A percentile compares a stretch with the other conserved stretches of the same genome.
Conservation (phyloP, 2,329 filamentous ascomycete genomes). For the Drechslerella coelobrocha region DNA sequence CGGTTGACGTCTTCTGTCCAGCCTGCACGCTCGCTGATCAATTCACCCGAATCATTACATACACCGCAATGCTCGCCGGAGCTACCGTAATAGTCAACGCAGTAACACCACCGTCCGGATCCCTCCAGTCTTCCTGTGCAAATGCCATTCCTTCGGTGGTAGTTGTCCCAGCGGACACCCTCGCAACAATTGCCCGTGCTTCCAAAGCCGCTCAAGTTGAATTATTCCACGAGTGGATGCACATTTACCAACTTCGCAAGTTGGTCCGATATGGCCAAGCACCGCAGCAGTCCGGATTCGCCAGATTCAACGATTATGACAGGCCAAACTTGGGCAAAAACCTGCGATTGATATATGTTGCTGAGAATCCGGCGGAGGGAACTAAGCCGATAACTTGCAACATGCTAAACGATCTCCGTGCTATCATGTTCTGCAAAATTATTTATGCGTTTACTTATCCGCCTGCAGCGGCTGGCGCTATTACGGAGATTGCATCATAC, state of each 20-base stretch:
- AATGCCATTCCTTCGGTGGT: conserved; percentile 82
- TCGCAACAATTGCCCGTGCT: conserved; percentile 71
- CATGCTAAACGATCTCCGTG: conserved; percentile 78
- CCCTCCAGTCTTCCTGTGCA: conserved; percentile 75
- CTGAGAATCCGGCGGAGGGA: conserved; percentile 71
- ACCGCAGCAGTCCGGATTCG: conserved; percentile 70
- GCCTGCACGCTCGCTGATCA: conserved; percentile 80
- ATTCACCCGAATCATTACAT: conserved; percentile 78
- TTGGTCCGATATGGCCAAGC: conserved; percentile 76
- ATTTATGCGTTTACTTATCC: conserved; percentile 84
- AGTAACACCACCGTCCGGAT: conserved; percentile 74
- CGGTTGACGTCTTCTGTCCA: conserved; percentile 81
- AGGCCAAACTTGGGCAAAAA: conserved; percentile 72
- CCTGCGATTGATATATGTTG: conserved; percentile 80
- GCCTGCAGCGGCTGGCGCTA: conserved; percentile 78
- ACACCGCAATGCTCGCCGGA: conserved; percentile 84
- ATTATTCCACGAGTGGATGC: conserved; percentile 70
- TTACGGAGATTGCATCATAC: conserved; percentile 85
- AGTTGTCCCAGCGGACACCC: conserved; percentile 75
- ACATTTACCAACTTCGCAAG: conserved; percentile 73
- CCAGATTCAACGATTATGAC: conserved; percentile 67
- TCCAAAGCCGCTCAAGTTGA: conserved; percentile 68
- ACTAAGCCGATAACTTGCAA: conserved; percentile 71
- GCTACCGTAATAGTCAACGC: conserved; percentile 87
- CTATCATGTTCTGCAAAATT: conserved; percentile 79